Evolutionary conservation across 305 asterid genomes (phyloP).

Genomic region (Striga hermonthica): DNA sequence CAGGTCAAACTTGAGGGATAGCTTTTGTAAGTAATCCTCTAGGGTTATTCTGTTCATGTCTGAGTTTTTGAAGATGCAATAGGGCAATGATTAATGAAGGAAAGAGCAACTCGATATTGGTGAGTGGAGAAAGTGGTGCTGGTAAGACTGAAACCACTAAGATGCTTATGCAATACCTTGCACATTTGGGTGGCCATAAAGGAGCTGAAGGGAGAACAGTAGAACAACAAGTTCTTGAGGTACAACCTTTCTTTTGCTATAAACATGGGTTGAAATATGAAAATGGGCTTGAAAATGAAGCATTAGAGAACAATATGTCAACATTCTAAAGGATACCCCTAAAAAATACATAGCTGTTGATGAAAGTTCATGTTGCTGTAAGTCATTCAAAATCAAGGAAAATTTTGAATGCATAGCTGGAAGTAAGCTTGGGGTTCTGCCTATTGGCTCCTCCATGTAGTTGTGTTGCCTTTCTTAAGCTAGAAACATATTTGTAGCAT

Average conservation of each 20-base stretch:
- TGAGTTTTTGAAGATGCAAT: constrained; percentile 37
- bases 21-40: constrained; percentile 1
- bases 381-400: too few relatives aligned
- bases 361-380: too few relatives aligned
- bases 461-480: too few relatives aligned
- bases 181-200: constrained; percentile 62
- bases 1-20: not conserved
- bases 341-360: too few relatives aligned
- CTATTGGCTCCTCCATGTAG: too few relatives aligned
- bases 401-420: too few relatives aligned
- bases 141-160: constrained; percentile 76
- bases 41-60: constrained; percentile 30
- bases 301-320: too few relatives aligned
- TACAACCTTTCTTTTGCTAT: constrained; percentile 26
- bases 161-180: constrained; percentile 75
- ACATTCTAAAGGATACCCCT: too few relatives aligned
- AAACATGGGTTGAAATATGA: too few relatives aligned
- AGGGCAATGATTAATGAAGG: constrained; percentile 71
- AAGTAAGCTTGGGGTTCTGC: too few relatives aligned
- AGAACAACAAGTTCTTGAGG: constrained; percentile 75
- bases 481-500: constrained; percentile 8
- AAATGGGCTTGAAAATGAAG: too few relatives aligned
- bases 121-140: constrained; percentile 81
- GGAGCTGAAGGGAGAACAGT: constrained; percentile 62
- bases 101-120: constrained; percentile 63